phyloP scores from a whole-genome alignment of 768 basidiomycete species.

The Lanmaoa pseudosensibilis region DNA sequence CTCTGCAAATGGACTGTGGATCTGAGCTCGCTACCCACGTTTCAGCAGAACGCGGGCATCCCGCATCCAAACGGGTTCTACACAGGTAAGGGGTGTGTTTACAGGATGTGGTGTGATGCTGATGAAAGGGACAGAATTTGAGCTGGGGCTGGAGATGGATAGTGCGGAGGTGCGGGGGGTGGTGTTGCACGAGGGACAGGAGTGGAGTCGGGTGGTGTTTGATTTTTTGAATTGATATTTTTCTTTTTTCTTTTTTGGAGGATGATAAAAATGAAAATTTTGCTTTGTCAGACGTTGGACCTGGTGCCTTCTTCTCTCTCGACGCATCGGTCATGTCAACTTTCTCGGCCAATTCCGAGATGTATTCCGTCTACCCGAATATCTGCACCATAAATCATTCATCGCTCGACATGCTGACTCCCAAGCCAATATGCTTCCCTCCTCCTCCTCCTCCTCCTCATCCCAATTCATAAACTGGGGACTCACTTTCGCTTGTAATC shows the following conservation, averaged over 20 bases:
- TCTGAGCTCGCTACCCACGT: conserved; percentile 72
- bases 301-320: too few species aligned
- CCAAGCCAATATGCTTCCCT: too few species aligned
- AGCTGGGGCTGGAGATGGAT: conserved; percentile 80
- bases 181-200: conserved; percentile 68
- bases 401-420: too few species aligned
- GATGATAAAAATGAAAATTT: too few species aligned
- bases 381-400: too few species aligned
- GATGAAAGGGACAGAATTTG: conserved; percentile 60
- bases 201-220: conserved; percentile 77
- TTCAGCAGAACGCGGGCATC: conserved; percentile 66
- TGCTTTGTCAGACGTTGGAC: too few species aligned
- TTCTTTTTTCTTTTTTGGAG: too few species aligned
- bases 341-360: too few species aligned
- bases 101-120: neutral
- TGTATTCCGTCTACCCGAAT: too few species aligned
- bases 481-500: conserved; percentile 67
- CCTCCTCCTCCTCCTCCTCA: too few species aligned
- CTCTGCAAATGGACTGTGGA: conserved; percentile 89
- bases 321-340: too few species aligned
- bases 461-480: conserved; percentile 89
- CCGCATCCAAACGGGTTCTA: conserved; percentile 69
- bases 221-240: conserved; percentile 42
- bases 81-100: conserved; percentile 49
- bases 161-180: conserved; percentile 86